phyloP scores from a whole-genome alignment of 257 asterid species.

The Lantana camara region DNA sequence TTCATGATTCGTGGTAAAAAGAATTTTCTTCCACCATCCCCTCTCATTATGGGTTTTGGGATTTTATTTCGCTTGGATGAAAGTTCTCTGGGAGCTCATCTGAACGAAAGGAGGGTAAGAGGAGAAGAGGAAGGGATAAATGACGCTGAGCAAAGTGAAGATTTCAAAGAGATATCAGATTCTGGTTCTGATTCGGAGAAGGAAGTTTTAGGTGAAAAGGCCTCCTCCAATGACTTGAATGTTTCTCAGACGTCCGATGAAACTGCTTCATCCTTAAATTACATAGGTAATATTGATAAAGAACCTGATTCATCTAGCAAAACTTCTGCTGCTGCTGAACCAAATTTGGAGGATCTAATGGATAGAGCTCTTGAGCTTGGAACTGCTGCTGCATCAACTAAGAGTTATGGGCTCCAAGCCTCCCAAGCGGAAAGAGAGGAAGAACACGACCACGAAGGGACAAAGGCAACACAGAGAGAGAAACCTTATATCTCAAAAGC shows the following conservation, averaged over 20 bases:
- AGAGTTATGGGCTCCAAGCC: constrained; percentile 56
- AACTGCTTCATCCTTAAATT: constrained; percentile 27
- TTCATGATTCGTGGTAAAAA: constrained; percentile 99
- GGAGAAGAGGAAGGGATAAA: constrained; percentile 89
- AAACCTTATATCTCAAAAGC: constrained; percentile 88
- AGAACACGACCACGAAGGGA: constrained; percentile 40
- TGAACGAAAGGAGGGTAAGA: constrained; percentile 96
- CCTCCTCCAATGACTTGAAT: constrained; percentile 28
- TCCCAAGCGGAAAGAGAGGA: constrained; percentile 43
- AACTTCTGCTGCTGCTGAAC: constrained; percentile 37
- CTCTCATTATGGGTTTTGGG: constrained; percentile 98
- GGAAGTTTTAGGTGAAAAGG: constrained; percentile 53
- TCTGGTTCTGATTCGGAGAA: constrained; percentile 74
- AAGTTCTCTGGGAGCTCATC: constrained; percentile 96
- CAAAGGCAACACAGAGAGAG: constrained; percentile 56
- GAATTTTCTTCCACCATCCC: constrained; percentile 96
- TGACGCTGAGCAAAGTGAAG: constrained; percentile 58
- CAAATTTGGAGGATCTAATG: constrained; percentile 81
- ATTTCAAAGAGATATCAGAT: constrained; percentile 62
- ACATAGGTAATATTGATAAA: constrained; percentile 30
- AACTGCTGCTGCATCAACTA: constrained; percentile 64
- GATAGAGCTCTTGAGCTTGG: constrained; percentile 98
- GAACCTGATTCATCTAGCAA: constrained; percentile 41
- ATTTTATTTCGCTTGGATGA: constrained; percentile 93
- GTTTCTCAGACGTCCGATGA: constrained; percentile 43